Evolutionary conservation across 75 land plant genomes (phyloP), one percentile per base, ranked within the genome.

Genomic region (Cryptomeria japonica): DNA sequence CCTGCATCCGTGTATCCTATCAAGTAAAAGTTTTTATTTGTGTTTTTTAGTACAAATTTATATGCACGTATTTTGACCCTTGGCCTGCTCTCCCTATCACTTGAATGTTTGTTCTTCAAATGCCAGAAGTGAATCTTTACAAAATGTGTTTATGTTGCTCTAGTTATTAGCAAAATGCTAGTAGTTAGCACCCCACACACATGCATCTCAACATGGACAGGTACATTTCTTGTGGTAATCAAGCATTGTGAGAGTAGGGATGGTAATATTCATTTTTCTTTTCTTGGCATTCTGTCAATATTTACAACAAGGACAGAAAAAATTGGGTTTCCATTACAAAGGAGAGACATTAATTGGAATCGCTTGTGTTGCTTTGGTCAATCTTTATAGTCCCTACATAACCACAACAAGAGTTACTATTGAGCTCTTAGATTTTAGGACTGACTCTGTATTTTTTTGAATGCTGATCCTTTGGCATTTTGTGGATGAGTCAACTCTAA

Each of bases 1-100:
- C 86, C 61, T 84, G 12, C 76, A 36, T 85, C 77, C 31, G 80
- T 84, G 51, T 25, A 88, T n/a, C 61, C 85, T 49, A 28, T 73
- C 37, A 87, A 79, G 11, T 34, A 32, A 28, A 53, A 87, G 28
- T 87, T 87, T 18, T 2, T 12, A 77, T 46, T 53, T 2, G 5
- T 44, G 31, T 77, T 87, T 38, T 77, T 28, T 83, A 84, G 37
- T 70, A 31, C 53, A 36, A 46, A 42, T 86, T 88, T 14, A 36
- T 32, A 25, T 64, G 70, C 70, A 64, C n/a, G 5, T 64, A 64
- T 56, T 56, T 16, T 18, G 19, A 56, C 0, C 19, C 61, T 56
- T 56, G 61, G 3, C 61, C 61, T 56, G 61, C 61, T 56, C 61
- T 56, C 61, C 61, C 19, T 56, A 56, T 56, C 61, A 56, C 4